These are phyloP conservation scores for Funneliformis mosseae DNA, from an alignment of 192 early-diverging fungal species.

Conservation along the genomic window DNA sequence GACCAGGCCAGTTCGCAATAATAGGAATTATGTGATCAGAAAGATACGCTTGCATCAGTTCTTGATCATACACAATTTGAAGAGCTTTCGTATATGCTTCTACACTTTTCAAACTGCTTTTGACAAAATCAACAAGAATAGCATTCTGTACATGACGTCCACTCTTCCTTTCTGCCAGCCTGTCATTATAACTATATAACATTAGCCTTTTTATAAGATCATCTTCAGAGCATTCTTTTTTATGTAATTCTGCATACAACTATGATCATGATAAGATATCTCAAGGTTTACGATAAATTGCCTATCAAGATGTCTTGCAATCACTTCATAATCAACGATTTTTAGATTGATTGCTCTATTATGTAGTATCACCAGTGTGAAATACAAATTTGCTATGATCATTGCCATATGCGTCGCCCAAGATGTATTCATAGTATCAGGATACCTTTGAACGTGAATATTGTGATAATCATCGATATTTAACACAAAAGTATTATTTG, in stretches of 20 bases:
- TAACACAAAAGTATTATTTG: neutral
- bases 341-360: too few species aligned
- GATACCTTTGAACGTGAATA: neutral
- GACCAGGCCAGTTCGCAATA: too few species aligned
- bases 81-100: neutral
- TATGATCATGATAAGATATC: too few species aligned
- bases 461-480: too few species aligned
- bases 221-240: too few species aligned
- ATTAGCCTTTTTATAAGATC: neutral
- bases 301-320: too few species aligned
- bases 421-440: conserved; percentile 20
- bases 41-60: too few species aligned
- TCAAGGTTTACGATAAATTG: too few species aligned
- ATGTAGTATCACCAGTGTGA: neutral
- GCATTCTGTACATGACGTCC: conserved; percentile 23
- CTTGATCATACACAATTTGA: too few species aligned
- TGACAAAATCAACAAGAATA: conserved; percentile 16
- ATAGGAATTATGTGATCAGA: too few species aligned
- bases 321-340: too few species aligned
- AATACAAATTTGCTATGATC: neutral
- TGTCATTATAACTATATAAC: conserved; percentile 16
- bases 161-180: conserved; percentile 2
- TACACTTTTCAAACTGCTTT: conserved; percentile 6
- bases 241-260: too few species aligned
- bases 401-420: neutral